Evolutionary conservation across 108 stramenopile species (phyloP).

Genomic region (Pseudonitzschia pungens): DNA sequence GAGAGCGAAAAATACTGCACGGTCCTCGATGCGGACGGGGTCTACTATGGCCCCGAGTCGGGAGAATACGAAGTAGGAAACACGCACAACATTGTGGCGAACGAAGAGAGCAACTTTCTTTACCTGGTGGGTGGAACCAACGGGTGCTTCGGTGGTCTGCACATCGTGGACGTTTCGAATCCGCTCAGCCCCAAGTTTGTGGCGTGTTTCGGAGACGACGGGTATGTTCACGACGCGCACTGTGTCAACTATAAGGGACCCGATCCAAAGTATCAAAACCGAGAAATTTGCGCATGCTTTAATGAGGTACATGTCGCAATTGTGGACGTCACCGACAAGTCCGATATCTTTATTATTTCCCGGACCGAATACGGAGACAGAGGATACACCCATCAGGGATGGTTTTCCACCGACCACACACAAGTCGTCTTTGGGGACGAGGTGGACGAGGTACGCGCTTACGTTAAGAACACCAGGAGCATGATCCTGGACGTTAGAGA

Average conservation of each 20-base stretch:
- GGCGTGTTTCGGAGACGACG: constrained; percentile 20
- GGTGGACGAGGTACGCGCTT: constrained; percentile 5
- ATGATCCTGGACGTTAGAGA: not conserved
- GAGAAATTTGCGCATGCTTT: constrained; percentile 38
- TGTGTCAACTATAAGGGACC: constrained; percentile 42
- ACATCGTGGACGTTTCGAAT: constrained; percentile 24
- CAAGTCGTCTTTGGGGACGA: constrained; percentile 43
- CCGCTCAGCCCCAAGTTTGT: constrained; percentile 18
- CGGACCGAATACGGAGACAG: constrained; percentile 4
- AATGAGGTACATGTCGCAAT: constrained; percentile 27
- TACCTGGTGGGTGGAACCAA: constrained; percentile 22
- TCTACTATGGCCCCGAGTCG: not conserved
- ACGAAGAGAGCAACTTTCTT: constrained; percentile 21
- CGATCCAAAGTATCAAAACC: constrained; percentile 14
- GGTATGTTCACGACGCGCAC: constrained; percentile 37
- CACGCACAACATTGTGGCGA: constrained; percentile 35
- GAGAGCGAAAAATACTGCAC: not conserved
- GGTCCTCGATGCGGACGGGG: not conserved
- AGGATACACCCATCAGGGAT: constrained; percentile 45
- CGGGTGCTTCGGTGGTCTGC: constrained; percentile 25
- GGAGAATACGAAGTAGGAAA: constrained; percentile 9
- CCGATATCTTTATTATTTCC: not conserved
- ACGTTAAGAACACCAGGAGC: not conserved
- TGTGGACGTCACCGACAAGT: constrained; percentile 33
- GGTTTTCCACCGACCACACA: constrained; percentile 36